Evolutionary conservation across 2,329 filamentous ascomycete genomes (phyloP), one percentile per base, ranked within the genome.

Genomic region (Xylaria sp.): DNA sequence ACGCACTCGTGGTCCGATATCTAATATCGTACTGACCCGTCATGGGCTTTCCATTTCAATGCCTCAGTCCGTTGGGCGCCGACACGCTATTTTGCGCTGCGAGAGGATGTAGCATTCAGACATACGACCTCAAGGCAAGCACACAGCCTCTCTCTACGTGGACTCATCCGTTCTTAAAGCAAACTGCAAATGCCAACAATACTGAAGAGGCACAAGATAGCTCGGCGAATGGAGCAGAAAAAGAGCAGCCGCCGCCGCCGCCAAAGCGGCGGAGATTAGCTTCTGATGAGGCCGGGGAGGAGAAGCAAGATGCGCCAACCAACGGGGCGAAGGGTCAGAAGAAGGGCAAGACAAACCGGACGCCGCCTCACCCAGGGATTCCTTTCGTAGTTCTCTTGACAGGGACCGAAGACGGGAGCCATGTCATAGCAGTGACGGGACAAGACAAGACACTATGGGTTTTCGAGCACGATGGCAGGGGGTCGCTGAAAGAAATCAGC

Each of bases 401-500:
- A 21, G 78, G 85, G 28, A 89, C 92, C 0, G 75, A 80, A 14
- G 82, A 91, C 67, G 86, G 88, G 14, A 82, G 84, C 43, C 82
- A 96, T 77, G 75, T 96, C 19, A 80, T 97, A 43, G 91, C 88
- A 21, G 86, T 96, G 31, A 96, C 93, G 8, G 89, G 87, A n/a
- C 92, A 96, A 72, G 95, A 98, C 80, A 99, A 99, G 80, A 88
- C 86, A 52, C 83, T 99, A 42, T 91, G 92, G 75, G 92, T 97
- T 0, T 92, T 98, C 73, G 82, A 87, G 68, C 82, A 94, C 62
- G 83, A 87, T 31, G 78, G 82, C 2, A 77, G 84, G 55, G 90
- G 89, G 1, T 78, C 77, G 2, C 77, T 97, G 28, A 80, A 81
- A 31, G 83, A 92, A 72, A 74, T 92, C 60, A 96, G 90, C 75